Conservation (phyloP, 2,329 filamentous ascomycete species). For the Xylariaceae sp. region DNA sequence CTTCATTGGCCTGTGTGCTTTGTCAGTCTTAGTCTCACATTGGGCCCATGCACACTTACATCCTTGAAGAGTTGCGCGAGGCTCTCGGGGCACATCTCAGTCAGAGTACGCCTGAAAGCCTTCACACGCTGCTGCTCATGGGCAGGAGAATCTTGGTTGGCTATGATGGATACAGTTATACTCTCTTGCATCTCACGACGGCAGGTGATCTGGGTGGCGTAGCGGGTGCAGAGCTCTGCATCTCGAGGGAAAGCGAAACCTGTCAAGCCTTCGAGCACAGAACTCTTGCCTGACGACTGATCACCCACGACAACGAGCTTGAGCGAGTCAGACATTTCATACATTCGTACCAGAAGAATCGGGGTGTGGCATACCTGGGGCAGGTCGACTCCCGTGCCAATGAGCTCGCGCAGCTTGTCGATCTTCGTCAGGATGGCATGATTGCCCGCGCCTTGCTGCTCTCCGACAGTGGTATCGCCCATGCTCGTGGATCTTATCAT, state of each 20-base stretch:
- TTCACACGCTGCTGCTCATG: constrained; percentile 16
- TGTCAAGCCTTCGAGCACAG: constrained; percentile 62
- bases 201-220: constrained; percentile 40
- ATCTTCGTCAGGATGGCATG: constrained; percentile 23
- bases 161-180: constrained; percentile 36
- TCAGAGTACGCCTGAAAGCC: constrained; percentile 21
- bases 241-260: constrained; percentile 40
- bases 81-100: constrained; percentile 17
- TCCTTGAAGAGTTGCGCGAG: constrained; percentile 33
- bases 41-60: constrained; percentile 17
- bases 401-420: constrained; percentile 34
- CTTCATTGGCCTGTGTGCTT: constrained; percentile 28
- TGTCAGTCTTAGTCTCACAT: background rate
- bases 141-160: constrained; percentile 15
- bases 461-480: too few species aligned
- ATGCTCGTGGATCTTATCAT: too few species aligned
- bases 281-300: constrained; percentile 81
- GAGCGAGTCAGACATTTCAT: constrained; percentile 33
- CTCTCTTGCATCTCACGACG: constrained; percentile 28
- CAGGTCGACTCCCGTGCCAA: constrained; percentile 27
- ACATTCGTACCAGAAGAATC: constrained; percentile 6
- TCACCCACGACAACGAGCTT: constrained; percentile 73
- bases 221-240: constrained; percentile 38
- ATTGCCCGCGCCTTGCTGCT: constrained; percentile 22
- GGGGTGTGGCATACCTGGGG: constrained; percentile 18